phyloP scores from a whole-genome alignment of 306 rosid species.

The Adenanthera pavonina region DNA sequence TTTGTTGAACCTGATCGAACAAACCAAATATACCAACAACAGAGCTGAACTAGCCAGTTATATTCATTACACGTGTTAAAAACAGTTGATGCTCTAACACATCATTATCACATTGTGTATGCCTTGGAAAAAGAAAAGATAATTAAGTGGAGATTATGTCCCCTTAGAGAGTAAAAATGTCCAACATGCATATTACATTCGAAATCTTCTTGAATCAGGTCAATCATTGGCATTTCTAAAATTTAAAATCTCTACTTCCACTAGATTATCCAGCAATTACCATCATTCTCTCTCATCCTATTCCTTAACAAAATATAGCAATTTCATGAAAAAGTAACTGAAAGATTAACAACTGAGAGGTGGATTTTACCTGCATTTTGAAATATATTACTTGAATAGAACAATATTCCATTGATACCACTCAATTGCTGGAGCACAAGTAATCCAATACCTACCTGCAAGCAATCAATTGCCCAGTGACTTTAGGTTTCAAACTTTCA shows the following conservation, averaged over 20 bases:
- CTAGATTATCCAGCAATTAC: background rate
- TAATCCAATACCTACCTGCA: slow-evolving; percentile 82
- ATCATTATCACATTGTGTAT: background rate
- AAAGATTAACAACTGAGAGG: slow-evolving; percentile 1
- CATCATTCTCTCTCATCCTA: slow-evolving; percentile 13
- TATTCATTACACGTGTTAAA: background rate
- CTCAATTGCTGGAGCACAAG: slow-evolving; percentile 82
- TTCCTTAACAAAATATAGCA: background rate
- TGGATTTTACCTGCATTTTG: slow-evolving; percentile 68
- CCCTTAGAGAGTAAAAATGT: background rate
- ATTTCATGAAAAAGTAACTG: background rate
- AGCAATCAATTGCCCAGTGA: slow-evolving; percentile 17
- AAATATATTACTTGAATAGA: slow-evolving; percentile 84
- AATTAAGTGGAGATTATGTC: slow-evolving; percentile 8
- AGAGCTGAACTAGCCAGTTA: background rate
- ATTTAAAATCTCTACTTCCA: slow-evolving; percentile 16
- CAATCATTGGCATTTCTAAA: background rate
- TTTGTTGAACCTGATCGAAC: slow-evolving; percentile 17
- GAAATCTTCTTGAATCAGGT: slow-evolving; percentile 19
- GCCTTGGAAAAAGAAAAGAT: slow-evolving; percentile 2
- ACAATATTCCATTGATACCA: slow-evolving; percentile 81
- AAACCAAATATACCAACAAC: background rate
- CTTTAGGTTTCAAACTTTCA: slow-evolving; percentile 18
- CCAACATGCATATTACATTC: slow-evolving; percentile 14
- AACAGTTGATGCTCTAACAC: background rate